Evolutionary conservation across 2,329 filamentous ascomycete species (phyloP).

Genomic region (Cladosporium sp.): DNA sequence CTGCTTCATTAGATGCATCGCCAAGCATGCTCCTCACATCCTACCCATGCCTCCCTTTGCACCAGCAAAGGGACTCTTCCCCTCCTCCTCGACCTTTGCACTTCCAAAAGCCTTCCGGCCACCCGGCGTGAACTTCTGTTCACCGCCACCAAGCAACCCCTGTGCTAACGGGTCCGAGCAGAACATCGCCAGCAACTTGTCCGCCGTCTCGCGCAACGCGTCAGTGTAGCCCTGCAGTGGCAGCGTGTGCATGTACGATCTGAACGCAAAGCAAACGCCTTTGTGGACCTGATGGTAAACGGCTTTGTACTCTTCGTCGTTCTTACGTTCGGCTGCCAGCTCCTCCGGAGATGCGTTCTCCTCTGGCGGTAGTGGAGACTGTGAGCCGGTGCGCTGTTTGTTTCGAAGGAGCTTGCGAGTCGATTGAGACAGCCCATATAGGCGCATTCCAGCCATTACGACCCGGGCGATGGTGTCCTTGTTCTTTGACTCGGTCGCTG

Average conservation of each 20-base stretch:
- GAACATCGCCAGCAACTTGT: constrained; percentile 41
- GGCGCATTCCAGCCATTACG: constrained; percentile 49
- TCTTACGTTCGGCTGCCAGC: constrained; percentile 21
- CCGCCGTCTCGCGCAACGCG: constrained; percentile 42
- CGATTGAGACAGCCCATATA: constrained; percentile 43
- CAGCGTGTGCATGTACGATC: constrained; percentile 33
- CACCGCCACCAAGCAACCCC: constrained; percentile 3
- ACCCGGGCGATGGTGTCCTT: constrained; percentile 45
- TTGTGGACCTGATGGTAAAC: constrained; percentile 49
- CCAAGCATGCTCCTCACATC: too few relatives aligned
- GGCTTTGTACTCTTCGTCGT: constrained; percentile 47
- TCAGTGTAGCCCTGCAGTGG: constrained; percentile 37
- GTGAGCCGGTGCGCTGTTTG: constrained; percentile 15
- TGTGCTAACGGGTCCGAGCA: constrained; percentile 38
- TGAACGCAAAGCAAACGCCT: constrained; percentile 42
- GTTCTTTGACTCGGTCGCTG: constrained; percentile 31
- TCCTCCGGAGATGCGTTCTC: constrained; percentile 17
- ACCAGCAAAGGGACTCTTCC: constrained; percentile 10
- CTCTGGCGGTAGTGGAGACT: constrained; percentile 16
- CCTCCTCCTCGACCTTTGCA: constrained; percentile 4
- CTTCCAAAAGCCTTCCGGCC: constrained; percentile 26
- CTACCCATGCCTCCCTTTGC: not conserved
- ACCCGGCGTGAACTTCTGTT: constrained; percentile 25
- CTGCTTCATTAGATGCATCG: too few relatives aligned
- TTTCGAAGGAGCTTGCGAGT: constrained; percentile 27